Percentiles rank a stretch among this genome's conserved stretches.
phyloP scores from a whole-genome alignment of 176 grass and related monocot genomes.

The Otatea glauca region DNA sequence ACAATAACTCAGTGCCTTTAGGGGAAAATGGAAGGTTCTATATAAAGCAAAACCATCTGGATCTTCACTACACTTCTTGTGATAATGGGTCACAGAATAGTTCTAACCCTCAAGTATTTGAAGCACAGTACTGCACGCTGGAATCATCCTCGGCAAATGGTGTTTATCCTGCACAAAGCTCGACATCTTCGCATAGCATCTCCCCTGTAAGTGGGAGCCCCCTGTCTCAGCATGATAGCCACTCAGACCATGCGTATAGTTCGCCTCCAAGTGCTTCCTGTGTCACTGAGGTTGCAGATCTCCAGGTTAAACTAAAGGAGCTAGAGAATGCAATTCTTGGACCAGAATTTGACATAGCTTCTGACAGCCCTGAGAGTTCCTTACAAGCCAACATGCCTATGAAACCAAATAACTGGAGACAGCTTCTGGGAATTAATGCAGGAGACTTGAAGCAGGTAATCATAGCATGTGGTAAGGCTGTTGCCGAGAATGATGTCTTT shows the following conservation, averaged over 20 bases:
- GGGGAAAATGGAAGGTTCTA: constrained; percentile 40
- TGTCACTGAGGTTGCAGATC: constrained; percentile 67
- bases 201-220: constrained; percentile 68
- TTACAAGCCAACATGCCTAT: constrained; percentile 31
- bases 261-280: constrained; percentile 76
- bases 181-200: constrained; percentile 64
- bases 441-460: constrained; percentile 73
- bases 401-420: constrained; percentile 59
- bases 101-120: constrained; percentile 41
- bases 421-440: constrained; percentile 63
- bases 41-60: constrained; percentile 34
- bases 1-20: constrained; percentile 43
- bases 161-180: constrained; percentile 60
- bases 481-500: constrained; percentile 51
- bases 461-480: constrained; percentile 65
- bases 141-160: constrained; percentile 68
- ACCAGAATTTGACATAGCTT: constrained; percentile 63
- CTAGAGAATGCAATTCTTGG: constrained; percentile 76
- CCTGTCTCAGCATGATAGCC: constrained; percentile 62
- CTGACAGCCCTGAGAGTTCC: constrained; percentile 51
- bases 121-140: constrained; percentile 66
- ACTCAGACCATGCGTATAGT: constrained; percentile 61
- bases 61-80: constrained; percentile 32
- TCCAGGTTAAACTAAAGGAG: constrained; percentile 71
- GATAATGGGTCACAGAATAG: constrained; percentile 47